phyloP scores from a whole-genome alignment of 495 filamentous ascomycete species.

The Coniosporium apollinis region DNA sequence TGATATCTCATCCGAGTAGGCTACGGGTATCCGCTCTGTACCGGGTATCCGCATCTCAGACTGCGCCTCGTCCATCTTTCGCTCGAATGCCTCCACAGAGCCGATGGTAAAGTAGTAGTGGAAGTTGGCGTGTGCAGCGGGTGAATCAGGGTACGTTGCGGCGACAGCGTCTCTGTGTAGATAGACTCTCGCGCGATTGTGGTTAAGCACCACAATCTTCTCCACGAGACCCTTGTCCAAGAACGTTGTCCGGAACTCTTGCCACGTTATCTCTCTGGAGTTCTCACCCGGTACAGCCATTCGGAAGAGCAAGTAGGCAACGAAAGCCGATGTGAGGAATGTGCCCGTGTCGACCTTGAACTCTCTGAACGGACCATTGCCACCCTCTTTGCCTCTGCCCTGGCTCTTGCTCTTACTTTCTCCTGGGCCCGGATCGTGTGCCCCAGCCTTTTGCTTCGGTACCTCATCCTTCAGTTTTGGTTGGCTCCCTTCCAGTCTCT shows the following conservation, averaged over 20 bases:
- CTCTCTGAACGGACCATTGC: slow-evolving; percentile 19
- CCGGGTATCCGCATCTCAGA: slow-evolving; percentile 68
- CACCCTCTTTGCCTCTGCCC: slow-evolving; percentile 17
- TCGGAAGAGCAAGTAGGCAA: slow-evolving; percentile 45
- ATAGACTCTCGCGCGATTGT: slow-evolving; percentile 60
- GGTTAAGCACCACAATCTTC: slow-evolving; percentile 67
- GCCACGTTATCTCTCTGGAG: slow-evolving; percentile 81
- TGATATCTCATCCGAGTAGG: slow-evolving; percentile 62
- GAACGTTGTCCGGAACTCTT: slow-evolving; percentile 84
- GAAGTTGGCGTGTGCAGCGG: slow-evolving; percentile 49
- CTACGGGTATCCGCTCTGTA: slow-evolving; percentile 75
- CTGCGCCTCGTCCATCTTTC: slow-evolving; percentile 72
- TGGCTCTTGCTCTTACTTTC: slow-evolving; percentile 11
- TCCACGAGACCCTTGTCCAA: slow-evolving; percentile 91
- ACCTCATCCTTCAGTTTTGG: slow-evolving; percentile 10
- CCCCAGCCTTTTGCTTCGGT: slow-evolving; percentile 22
- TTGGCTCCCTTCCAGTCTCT: no score
- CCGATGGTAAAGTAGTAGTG: slow-evolving; percentile 92
- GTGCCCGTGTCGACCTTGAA: slow-evolving; percentile 40
- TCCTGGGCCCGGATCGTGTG: slow-evolving; percentile 21
- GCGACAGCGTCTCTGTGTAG: slow-evolving; percentile 67
- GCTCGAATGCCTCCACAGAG: slow-evolving; percentile 83
- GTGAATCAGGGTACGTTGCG: slow-evolving; percentile 66
- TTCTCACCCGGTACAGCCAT: slow-evolving; percentile 47
- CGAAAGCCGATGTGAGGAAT: slow-evolving; percentile 36